Evolutionary conservation across 2,329 filamentous ascomycete species (phyloP), one percentile per base, ranked within the genome.

Genomic region (Monosporascus sp.): DNA sequence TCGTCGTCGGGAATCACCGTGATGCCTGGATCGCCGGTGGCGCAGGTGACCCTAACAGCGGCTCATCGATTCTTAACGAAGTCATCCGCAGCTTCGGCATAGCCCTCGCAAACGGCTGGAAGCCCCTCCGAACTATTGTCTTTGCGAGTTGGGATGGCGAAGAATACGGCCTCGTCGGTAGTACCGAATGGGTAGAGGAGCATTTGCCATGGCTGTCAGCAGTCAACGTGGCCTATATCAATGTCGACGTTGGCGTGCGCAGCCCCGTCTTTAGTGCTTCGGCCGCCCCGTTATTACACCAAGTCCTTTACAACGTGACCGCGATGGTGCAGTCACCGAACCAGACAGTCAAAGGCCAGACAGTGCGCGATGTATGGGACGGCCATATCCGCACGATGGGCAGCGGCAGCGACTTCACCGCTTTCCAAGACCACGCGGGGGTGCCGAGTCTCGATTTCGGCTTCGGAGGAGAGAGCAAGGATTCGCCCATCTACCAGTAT

Each of bases 101-200:
- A 50, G 87, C 89, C 18, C 67, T 89, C 2, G 76, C 82, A 18
- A 78, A 76, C 22, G 90, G 89, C 15, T 95, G 89, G 89, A 90
- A 87, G 68, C 89, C 94, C 0, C 78, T 91, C 20, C 87, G 93
- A 22, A 97, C 93, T 0, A 90, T 97, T 53, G 89, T 97, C 41
- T 93, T 97, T 65, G 91, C 88, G 22, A 87, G 82, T 67, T 90
- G 87, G 87, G 87, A 90, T 57, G 87, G 86, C 35, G 87, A 90
- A 71, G 91, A 96, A 70, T 96, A 96, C 60, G 90, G 88, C 1
- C 78, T 96, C 5, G 71, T 96, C 15, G 92, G 92, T 5, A 90
- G 86, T 50, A 96, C 92, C 0, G 92, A 96, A 66, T 96, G 91
- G 90, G 90, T 96, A 0, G 91, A 96, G 66, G 90, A 96, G 60